Conservation (phyloP, 768 basidiomycete species). For the Kwoniella heveanensis region DNA sequence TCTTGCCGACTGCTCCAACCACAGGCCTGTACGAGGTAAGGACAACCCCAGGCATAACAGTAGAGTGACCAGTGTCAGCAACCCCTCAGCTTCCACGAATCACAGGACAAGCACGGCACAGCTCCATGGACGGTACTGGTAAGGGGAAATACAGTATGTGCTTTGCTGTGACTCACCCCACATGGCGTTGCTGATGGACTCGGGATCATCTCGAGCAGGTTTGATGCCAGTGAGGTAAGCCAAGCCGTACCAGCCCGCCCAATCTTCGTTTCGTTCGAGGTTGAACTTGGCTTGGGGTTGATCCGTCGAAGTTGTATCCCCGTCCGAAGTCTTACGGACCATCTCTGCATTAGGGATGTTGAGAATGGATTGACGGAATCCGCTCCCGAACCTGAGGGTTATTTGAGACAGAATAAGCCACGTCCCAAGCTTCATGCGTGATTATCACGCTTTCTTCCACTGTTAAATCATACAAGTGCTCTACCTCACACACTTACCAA, state of each 20-base stretch:
- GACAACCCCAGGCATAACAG: too few species aligned
- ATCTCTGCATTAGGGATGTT: background rate
- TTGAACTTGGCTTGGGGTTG: background rate
- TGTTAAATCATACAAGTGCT: too few species aligned
- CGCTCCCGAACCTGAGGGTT: conserved; percentile 12
- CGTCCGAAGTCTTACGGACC: too few species aligned
- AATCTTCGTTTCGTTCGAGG: background rate
- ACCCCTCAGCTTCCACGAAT: too few species aligned
- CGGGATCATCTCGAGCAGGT: conserved; percentile 5
- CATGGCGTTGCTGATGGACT: background rate
- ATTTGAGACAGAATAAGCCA: too few species aligned
- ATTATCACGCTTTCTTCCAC: too few species aligned
- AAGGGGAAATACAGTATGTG: too few species aligned
- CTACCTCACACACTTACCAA: background rate
- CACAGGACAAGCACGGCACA: too few species aligned
- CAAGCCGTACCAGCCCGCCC: conserved; percentile 3
- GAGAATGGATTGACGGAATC: background rate
- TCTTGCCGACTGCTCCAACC: background rate
- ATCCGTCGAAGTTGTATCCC: too few species aligned
- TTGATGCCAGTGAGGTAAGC: background rate
- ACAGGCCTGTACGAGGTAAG: conserved; percentile 12
- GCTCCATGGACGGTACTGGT: too few species aligned
- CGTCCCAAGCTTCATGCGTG: too few species aligned
- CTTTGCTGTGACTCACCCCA: conserved; percentile 16
- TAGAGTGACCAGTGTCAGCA: too few species aligned